These are phyloP conservation scores for Astrocystis sublimbata DNA, from an alignment of 495 filamentous ascomycete genomes.

Conservation along the genomic window DNA sequence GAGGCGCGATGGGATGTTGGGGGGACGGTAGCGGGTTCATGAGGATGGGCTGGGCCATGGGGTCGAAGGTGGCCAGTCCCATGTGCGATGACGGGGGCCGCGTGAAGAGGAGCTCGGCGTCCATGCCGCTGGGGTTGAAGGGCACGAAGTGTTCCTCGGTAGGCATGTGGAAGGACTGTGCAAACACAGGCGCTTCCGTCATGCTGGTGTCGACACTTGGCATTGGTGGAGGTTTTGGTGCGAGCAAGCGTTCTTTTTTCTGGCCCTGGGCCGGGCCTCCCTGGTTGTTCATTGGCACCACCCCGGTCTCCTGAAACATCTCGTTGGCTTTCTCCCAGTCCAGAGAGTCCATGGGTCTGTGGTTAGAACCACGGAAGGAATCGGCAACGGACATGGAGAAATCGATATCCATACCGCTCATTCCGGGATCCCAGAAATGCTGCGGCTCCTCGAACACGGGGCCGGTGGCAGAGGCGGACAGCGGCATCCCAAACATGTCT, in stretches of 20 bases:
- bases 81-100: slow-evolving; percentile 47
- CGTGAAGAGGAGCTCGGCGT: slow-evolving; percentile 50
- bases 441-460: slow-evolving; percentile 65
- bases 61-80: slow-evolving; percentile 39
- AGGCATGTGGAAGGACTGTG: slow-evolving; percentile 38
- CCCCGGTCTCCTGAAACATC: slow-evolving; percentile 45
- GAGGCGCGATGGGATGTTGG: slow-evolving; percentile 23
- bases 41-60: slow-evolving; percentile 33
- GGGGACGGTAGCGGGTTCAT: slow-evolving; percentile 29
- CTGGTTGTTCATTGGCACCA: slow-evolving; percentile 30
- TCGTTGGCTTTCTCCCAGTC: slow-evolving; percentile 53
- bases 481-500: slow-evolving; percentile 64
- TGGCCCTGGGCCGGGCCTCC: slow-evolving; percentile 28
- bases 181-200: slow-evolving; percentile 41
- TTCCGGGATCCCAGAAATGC: slow-evolving; percentile 72
- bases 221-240: slow-evolving; percentile 40
- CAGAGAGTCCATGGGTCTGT: slow-evolving; percentile 43
- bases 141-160: slow-evolving; percentile 47
- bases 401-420: slow-evolving; percentile 59
- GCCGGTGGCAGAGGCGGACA: slow-evolving; percentile 69
- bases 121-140: slow-evolving; percentile 38
- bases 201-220: slow-evolving; percentile 38
- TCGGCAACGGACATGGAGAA: slow-evolving; percentile 42
- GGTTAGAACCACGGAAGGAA: slow-evolving; percentile 39
- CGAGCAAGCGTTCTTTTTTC: slow-evolving; percentile 36